phyloP scores from a whole-genome alignment of 2,329 filamentous ascomycete genomes.

The Xylariales sp. region DNA sequence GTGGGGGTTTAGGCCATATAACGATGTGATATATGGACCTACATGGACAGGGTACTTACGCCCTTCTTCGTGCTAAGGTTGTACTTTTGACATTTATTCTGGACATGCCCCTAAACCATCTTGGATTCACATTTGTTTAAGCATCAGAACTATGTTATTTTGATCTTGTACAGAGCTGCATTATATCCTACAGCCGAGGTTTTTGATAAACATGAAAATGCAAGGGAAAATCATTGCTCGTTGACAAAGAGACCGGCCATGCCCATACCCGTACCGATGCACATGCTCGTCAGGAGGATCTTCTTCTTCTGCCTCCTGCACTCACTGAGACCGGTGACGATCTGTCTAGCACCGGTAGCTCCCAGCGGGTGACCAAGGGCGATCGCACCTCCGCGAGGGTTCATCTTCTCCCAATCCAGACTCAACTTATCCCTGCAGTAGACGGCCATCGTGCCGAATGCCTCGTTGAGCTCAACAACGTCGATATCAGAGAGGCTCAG shows the following conservation, averaged over 20 bases:
- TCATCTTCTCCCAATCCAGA: constrained; percentile 72
- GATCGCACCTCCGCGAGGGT: constrained; percentile 76
- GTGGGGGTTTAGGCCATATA: too few relatives aligned
- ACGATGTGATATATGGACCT: too few relatives aligned
- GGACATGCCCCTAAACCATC: too few relatives aligned
- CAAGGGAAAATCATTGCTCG: constrained; percentile 41
- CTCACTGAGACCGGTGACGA: constrained; percentile 87
- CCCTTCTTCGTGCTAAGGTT: too few relatives aligned
- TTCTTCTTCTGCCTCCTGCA: constrained; percentile 81
- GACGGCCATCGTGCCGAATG: constrained; percentile 95
- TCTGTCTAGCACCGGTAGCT: constrained; percentile 71
- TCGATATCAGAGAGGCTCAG: constrained; percentile 80
- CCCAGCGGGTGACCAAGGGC: constrained; percentile 81
- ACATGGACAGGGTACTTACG: too few relatives aligned
- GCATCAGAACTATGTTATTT: too few relatives aligned
- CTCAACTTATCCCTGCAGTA: constrained; percentile 77
- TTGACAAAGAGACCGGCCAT: constrained; percentile 66
- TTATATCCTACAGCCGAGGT: too few relatives aligned
- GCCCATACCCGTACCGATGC: constrained; percentile 65
- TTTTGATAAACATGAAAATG: too few relatives aligned
- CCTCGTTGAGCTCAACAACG: constrained; percentile 92
- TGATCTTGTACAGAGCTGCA: too few relatives aligned
- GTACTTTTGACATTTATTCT: too few relatives aligned
- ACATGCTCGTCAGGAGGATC: constrained; percentile 91
- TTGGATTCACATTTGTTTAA: too few relatives aligned